phyloP scores from a whole-genome alignment of 1,284 basidiomycete species.

The Dichomitus squalens region DNA sequence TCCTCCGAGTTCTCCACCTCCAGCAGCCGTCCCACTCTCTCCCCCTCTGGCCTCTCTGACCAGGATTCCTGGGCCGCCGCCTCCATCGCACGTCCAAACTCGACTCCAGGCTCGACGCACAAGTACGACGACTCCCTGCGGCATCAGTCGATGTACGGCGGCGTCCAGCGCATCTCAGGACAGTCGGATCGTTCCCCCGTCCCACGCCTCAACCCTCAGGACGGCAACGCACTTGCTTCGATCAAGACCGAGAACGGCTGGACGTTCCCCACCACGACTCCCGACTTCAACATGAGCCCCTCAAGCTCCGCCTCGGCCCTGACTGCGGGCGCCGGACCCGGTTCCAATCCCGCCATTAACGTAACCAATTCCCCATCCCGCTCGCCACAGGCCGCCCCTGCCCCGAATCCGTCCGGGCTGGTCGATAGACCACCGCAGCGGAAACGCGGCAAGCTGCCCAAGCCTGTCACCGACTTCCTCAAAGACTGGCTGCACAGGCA shows the following conservation, averaged over 20 bases:
- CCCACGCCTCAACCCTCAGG: slow-evolving; percentile 26
- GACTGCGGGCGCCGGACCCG: slow-evolving; percentile 36
- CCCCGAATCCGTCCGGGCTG: slow-evolving; percentile 52
- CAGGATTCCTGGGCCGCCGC: slow-evolving; percentile 45
- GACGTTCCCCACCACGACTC: slow-evolving; percentile 48
- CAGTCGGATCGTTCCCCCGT: slow-evolving; percentile 58
- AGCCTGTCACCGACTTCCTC: slow-evolving; percentile 87
- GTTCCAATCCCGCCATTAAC: slow-evolving; percentile 27
- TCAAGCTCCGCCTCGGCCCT: slow-evolving; percentile 43
- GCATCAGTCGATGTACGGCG: slow-evolving; percentile 64
- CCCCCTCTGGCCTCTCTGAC: slow-evolving; percentile 39
- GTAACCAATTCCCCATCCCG: slow-evolving; percentile 41
- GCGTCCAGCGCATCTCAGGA: slow-evolving; percentile 67
- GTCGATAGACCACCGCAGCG: slow-evolving; percentile 69
- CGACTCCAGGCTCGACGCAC: slow-evolving; percentile 58
- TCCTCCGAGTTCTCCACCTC: slow-evolving; percentile 21
- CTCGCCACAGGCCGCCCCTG: slow-evolving; percentile 52
- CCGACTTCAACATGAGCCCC: slow-evolving; percentile 33
- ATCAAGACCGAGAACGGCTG: slow-evolving; percentile 43
- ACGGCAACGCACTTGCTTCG: slow-evolving; percentile 23
- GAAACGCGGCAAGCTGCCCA: slow-evolving; percentile 86
- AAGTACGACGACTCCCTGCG: slow-evolving; percentile 70
- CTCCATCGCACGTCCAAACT: slow-evolving; percentile 37
- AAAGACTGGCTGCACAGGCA: slow-evolving; percentile 91
- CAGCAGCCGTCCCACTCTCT: slow-evolving; percentile 33